Conservation (phyloP, 2,329 filamentous ascomycete genomes). For the Colletotrichum tabaci region DNA sequence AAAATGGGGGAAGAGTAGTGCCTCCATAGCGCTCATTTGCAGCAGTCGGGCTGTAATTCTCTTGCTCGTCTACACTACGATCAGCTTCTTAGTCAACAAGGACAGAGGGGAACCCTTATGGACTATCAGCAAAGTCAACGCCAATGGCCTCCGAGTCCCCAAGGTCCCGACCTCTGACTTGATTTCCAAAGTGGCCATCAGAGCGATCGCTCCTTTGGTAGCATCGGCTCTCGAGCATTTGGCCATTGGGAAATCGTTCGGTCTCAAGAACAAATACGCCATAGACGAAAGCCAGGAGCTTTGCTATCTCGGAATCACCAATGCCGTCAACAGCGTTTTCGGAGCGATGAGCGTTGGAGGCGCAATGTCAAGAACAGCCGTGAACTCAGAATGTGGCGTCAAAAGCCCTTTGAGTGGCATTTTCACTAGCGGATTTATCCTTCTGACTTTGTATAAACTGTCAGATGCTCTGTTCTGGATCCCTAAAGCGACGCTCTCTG, state of each 20-base stretch:
- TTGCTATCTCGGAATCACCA: slow-evolving; percentile 73
- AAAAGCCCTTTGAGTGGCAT: slow-evolving; percentile 73
- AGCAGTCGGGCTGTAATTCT: slow-evolving; percentile 74
- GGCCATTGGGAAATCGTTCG: slow-evolving; percentile 76
- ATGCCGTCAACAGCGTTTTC: slow-evolving; percentile 77
- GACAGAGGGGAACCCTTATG: slow-evolving; percentile 67
- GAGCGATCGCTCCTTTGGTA: slow-evolving; percentile 73
- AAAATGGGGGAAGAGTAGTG: slow-evolving; percentile 71
- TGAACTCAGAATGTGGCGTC: slow-evolving; percentile 76
- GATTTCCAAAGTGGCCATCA: slow-evolving; percentile 66
- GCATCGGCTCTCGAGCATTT: slow-evolving; percentile 75
- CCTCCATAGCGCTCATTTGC: slow-evolving; percentile 70
- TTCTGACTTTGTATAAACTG: slow-evolving; percentile 74
- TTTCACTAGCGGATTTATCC: slow-evolving; percentile 73
- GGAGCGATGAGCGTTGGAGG: slow-evolving; percentile 75
- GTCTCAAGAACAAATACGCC: slow-evolving; percentile 72
- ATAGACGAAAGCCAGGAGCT: slow-evolving; percentile 77
- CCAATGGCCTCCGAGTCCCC: slow-evolving; percentile 67
- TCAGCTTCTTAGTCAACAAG: slow-evolving; percentile 75
- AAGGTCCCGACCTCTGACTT: slow-evolving; percentile 63
- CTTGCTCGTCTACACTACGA: slow-evolving; percentile 73
- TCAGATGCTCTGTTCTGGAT: slow-evolving; percentile 76
- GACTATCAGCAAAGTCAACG: slow-evolving; percentile 70
- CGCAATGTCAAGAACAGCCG: slow-evolving; percentile 77
- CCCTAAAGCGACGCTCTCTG: slow-evolving; percentile 75